Conservation (phyloP, 345 rosid species). For the Ceriops tagal region DNA sequence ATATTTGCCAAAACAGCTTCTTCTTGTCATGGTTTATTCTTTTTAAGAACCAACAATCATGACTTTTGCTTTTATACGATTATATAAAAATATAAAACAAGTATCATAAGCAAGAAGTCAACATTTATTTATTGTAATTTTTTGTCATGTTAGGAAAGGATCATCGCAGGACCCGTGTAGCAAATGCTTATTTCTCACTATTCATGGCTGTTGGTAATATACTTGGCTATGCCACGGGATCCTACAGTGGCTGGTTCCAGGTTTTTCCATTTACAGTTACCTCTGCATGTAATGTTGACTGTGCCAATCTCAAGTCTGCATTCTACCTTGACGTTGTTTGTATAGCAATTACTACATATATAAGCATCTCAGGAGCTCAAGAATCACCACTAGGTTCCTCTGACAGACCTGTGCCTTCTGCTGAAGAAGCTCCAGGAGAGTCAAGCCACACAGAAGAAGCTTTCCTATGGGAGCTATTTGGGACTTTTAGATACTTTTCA, state of each 20-base stretch:
- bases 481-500: conserved; percentile 81
- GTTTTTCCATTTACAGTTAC: conserved; percentile 74
- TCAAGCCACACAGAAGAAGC: conserved; percentile 64
- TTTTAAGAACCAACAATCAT: background rate
- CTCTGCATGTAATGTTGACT: conserved; percentile 66
- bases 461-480: conserved; percentile 81
- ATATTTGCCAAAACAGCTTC: background rate
- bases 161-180: conserved; percentile 84
- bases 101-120: conserved; percentile 6
- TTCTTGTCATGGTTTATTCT: background rate
- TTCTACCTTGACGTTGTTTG: conserved; percentile 71
- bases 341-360: conserved; percentile 58
- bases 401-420: conserved; percentile 23
- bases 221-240: conserved; percentile 93
- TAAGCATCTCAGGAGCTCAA: conserved; percentile 62
- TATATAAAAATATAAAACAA: conserved; percentile 1
- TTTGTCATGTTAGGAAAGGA: conserved; percentile 67
- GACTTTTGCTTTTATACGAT: background rate
- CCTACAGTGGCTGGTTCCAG: conserved; percentile 89
- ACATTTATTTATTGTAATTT: conserved; percentile 17
- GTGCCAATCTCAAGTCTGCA: conserved; percentile 97
- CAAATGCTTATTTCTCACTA: conserved; percentile 91
- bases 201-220: conserved; percentile 94
- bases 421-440: conserved; percentile 46
- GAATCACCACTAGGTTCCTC: conserved; percentile 55